phyloP scores from a whole-genome alignment of 2,329 filamentous ascomycete genomes.

The Trichoderma polysporum region DNA sequence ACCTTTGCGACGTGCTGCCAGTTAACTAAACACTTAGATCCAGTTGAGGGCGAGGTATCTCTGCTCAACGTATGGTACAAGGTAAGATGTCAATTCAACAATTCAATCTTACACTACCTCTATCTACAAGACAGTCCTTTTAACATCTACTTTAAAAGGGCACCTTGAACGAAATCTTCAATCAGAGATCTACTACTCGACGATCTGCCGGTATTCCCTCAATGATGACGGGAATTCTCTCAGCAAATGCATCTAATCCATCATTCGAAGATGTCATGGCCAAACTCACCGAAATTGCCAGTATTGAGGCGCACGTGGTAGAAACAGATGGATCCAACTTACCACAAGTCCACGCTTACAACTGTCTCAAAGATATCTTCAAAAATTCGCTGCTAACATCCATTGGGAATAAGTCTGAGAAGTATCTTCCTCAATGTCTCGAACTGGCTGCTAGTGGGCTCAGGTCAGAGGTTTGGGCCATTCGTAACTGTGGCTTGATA shows the following conservation, averaged over 20 bases:
- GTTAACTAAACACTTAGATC: conserved; percentile 51
- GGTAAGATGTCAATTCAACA: conserved; percentile 38
- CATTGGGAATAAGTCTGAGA: conserved; percentile 70
- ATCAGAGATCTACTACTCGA: conserved; percentile 78
- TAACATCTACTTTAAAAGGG: conserved; percentile 41
- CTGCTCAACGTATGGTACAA: conserved; percentile 71
- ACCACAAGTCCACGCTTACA: conserved; percentile 91
- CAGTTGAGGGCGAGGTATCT: conserved; percentile 35
- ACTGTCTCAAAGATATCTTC: conserved; percentile 90
- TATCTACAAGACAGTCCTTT: neutral
- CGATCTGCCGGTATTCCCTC: conserved; percentile 90
- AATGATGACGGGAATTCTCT: conserved; percentile 77
- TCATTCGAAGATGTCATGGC: conserved; percentile 65
- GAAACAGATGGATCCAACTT: conserved; percentile 66
- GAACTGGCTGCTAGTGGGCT: conserved; percentile 78
- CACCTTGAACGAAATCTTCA: conserved; percentile 68
- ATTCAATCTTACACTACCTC: neutral
- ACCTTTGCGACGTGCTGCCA: conserved; percentile 83
- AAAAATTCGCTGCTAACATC: conserved; percentile 75
- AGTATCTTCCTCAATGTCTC: conserved; percentile 70
- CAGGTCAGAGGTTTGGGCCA: conserved; percentile 83
- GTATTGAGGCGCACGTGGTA: conserved; percentile 50
- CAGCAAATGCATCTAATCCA: conserved; percentile 58
- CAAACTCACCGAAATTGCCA: conserved; percentile 60
- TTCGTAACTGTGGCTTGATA: conserved; percentile 89